Conservation (phyloP, 2,329 filamentous ascomycete species). For the Verticillium zaregamsianum region DNA sequence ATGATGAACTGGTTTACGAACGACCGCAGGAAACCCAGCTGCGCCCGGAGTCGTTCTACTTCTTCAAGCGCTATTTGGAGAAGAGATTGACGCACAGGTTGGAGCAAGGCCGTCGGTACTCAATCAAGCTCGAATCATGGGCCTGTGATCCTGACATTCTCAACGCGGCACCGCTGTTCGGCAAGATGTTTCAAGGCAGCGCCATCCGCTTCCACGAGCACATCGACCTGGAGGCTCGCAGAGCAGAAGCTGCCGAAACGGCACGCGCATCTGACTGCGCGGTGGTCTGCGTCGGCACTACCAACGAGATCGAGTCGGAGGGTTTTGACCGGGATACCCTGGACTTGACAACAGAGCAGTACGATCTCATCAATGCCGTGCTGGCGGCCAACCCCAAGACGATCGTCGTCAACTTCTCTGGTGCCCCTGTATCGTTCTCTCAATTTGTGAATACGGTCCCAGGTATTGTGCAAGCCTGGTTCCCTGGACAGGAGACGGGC, state of each 20-base stretch:
- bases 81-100: neutral
- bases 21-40: neutral
- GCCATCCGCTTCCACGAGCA: neutral
- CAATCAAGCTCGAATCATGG: neutral
- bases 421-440: slow-evolving; percentile 13
- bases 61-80: neutral
- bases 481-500: slow-evolving; percentile 14
- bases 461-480: slow-evolving; percentile 15
- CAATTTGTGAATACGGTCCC: slow-evolving; percentile 11
- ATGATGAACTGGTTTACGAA: neutral
- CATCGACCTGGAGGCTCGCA: neutral
- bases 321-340: neutral
- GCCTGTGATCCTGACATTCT: neutral
- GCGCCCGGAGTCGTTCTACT: neutral
- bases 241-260: neutral
- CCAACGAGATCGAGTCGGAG: slow-evolving; percentile 4
- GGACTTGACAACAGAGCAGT: slow-evolving; percentile 3
- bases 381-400: slow-evolving; percentile 5
- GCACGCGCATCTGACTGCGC: slow-evolving; percentile 9
- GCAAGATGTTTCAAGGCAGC: slow-evolving; percentile 1
- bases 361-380: slow-evolving; percentile 11
- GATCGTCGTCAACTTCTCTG: slow-evolving; percentile 11
- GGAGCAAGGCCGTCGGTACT: neutral
- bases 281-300: slow-evolving; percentile 2
- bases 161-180: neutral